Evolutionary conservation across 306 rosid genomes (phyloP).

Genomic region (Quercus gilva): DNA sequence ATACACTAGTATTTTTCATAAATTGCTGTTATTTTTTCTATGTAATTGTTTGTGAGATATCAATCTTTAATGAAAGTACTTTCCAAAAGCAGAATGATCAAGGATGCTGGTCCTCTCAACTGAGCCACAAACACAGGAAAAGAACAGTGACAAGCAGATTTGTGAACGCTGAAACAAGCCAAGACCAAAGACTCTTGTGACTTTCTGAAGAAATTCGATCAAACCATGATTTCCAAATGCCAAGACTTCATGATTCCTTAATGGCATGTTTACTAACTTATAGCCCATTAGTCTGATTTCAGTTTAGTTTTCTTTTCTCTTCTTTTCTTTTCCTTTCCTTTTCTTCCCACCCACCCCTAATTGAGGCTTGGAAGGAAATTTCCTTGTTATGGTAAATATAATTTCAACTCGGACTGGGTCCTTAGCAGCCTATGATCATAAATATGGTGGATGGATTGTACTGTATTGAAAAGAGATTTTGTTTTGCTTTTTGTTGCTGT

Average conservation of each 20-base stretch:
- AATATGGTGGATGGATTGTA: background rate
- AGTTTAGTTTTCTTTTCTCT: background rate
- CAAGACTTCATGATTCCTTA: background rate
- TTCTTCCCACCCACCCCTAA: background rate
- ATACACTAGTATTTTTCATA: background rate
- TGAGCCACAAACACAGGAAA: background rate
- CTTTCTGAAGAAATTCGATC: background rate
- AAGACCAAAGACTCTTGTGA: background rate
- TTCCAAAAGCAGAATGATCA: slow-evolving; percentile 3
- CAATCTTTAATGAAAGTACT: background rate
- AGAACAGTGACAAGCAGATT: background rate
- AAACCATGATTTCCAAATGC: background rate
- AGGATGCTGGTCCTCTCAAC: background rate
- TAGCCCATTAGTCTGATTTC: slow-evolving; percentile 8
- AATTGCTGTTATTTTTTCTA: background rate
- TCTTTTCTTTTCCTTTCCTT: background rate
- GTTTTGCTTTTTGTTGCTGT: background rate
- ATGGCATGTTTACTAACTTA: background rate
- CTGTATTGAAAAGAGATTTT: background rate
- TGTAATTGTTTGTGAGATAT: background rate
- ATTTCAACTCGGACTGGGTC: background rate
- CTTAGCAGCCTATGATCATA: background rate
- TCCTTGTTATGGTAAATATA: background rate
- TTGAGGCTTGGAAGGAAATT: background rate
- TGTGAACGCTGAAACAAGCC: background rate